Base-by-base conservation (phyloP, 2,329 filamentous ascomycete species). In the Trichoderma harzianum region DNA sequence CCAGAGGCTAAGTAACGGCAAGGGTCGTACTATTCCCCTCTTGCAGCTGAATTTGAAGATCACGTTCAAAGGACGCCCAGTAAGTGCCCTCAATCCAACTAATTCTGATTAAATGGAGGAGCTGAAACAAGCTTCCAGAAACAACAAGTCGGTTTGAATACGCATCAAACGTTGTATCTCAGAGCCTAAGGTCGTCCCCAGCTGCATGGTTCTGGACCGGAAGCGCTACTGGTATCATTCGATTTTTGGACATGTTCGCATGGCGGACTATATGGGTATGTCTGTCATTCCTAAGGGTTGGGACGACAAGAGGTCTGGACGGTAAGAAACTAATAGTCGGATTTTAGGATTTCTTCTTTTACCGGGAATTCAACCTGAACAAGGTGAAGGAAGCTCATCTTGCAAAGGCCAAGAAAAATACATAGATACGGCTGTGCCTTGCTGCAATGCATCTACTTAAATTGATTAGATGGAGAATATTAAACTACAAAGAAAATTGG, bases 111-210 rank as follows among this genome's bases (percentile, higher is more conserved):
- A 34, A 26, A 24, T 14, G n/a, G 11, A 24, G 1, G 16, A n/a
- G 14, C 36, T 68, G 3, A 68, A 6, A 67, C 26, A 8, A 5
- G 1, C 10, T 26, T 34, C 1, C 16, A 69, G 66, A 61, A 6
- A 61, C 66, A 18, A 69, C 66, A 12, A 69, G 66, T n/a, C 28
- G 66, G 21, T 69, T 69, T 14, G 55, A 60, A 26, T 70, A 70
- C 16, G 58, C 58, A 18, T 47, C 63, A n/a, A 47, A 73, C 7
- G 75, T 77, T 28, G 75, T 76, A 8, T 47, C 65, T 21, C 70
- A 74, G 18, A 70, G 74, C n/a, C 63, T 75, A 21, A 75, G 64
- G 32, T 69, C 82, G 76, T 24, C 79, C 78, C 69, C 69, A 18
- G 61, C 21, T 5, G 43, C 69, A 5, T 70, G 69, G 69, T 36